Evolutionary conservation across 495 filamentous ascomycete genomes (phyloP).

Genomic region (Venustampulla echinocandica): DNA sequence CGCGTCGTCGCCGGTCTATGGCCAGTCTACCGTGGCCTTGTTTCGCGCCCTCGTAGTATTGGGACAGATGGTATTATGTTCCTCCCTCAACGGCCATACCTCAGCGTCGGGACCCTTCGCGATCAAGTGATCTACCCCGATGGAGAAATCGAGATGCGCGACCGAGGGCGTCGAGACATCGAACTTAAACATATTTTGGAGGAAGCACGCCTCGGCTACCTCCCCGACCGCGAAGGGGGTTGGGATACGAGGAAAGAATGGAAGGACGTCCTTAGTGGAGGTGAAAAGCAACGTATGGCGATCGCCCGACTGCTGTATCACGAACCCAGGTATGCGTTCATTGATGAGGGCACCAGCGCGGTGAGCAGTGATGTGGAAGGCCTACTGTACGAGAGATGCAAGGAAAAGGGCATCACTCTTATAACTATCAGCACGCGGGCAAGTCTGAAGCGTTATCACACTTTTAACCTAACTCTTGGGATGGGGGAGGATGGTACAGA

Average conservation of each 20-base stretch:
- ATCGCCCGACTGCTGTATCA: conserved; percentile 90
- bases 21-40: conserved; percentile 86
- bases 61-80: conserved; percentile 96
- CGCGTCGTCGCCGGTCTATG: conserved; percentile 89
- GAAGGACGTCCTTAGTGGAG: conserved; percentile 94
- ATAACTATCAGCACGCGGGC: conserved; percentile 92
- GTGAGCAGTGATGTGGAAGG: conserved; percentile 94
- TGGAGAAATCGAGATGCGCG: conserved; percentile 87
- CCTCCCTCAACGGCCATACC: conserved; percentile 87
- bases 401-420: conserved; percentile 84
- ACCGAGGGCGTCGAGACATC: conserved; percentile 62
- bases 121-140: conserved; percentile 99
- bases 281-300: conserved; percentile 95
- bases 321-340: conserved; percentile 84
- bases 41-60: conserved; percentile 69
- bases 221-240: conserved; percentile 85
- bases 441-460: conserved; percentile 90
- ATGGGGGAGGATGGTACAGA: conserved; percentile 54
- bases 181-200: conserved; percentile 70
- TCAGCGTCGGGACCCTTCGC: conserved; percentile 87
- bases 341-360: conserved; percentile 92
- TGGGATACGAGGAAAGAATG: conserved; percentile 97
- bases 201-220: conserved; percentile 75
- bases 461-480: conserved; percentile 76
- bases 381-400: conserved; percentile 81